A percentile compares a stretch with the other conserved stretches of the same genome.
Evolutionary conservation across 345 rosid genomes (phyloP).

Genomic region (Corchorus olitorius): DNA sequence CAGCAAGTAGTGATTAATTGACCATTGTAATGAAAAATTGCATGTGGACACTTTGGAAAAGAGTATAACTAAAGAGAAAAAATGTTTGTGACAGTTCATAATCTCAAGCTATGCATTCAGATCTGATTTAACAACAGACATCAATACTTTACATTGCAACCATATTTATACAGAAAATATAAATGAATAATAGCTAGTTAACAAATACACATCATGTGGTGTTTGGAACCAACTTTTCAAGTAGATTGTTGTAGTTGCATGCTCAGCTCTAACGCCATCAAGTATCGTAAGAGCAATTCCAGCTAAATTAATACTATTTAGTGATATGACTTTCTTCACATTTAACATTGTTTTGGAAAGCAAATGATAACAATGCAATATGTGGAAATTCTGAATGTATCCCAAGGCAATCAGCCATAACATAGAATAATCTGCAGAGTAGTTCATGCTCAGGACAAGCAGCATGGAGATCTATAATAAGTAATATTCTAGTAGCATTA

Average conservation of each 20-base stretch:
- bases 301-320: neutral
- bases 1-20: constrained; percentile 14
- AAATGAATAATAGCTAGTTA: neutral
- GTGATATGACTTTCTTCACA: neutral
- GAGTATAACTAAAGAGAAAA: neutral
- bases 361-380: neutral
- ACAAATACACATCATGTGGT: neutral
- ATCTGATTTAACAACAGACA: neutral
- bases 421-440: neutral
- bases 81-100: neutral
- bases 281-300: constrained; percentile 1
- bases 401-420: neutral
- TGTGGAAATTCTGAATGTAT: neutral
- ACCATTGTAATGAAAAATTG: neutral
- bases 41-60: neutral
- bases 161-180: neutral
- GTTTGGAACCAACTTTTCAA: neutral
- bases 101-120: neutral
- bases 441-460: constrained; percentile 1
- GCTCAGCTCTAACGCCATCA: neutral
- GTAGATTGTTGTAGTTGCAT: neutral
- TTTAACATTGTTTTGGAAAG: neutral
- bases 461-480: neutral
- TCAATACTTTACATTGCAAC: neutral
- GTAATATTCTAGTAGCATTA: neutral